Base-by-base conservation (phyloP, 202 grass and related monocot species). In the Musa balbisiana region DNA sequence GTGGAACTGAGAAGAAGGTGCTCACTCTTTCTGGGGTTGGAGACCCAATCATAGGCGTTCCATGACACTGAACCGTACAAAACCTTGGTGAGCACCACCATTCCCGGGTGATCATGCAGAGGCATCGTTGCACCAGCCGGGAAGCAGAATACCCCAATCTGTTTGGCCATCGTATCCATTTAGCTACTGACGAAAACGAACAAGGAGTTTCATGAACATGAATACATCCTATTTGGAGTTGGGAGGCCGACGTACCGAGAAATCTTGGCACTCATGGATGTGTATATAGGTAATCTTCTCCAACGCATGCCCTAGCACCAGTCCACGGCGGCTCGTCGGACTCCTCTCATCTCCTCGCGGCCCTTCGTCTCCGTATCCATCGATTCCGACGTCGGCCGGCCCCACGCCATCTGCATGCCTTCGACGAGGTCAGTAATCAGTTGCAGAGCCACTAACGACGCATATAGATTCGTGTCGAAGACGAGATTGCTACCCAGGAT, bases 141-240 rank as follows among this genome's bases (percentile, higher is more conserved):
- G 53, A 96, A 96, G 75, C 92, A 96, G 80, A 96, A 96, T 25
- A 96, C 58, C 70, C 92, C 88, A 0, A 96, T 96, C 92, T 62
- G 58, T 20, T n/a, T 43, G 33, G 33, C 33, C 4, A 43, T 43
- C 33, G 3, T 43, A 6, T 43, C 33, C 33, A 43, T 6, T 43
- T 43, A 43, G 33, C 33, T 6, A 43, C 33, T 43, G 33, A 43
- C 33, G 33, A 17, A 62, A 62, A 62, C 16, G 13, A 62, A 27
- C 27, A 27, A 27, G 27, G 27, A 27, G 27, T 27, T 27, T 27
- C 27, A 27, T 2, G 27, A 27, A 62, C 10, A 62, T 3, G 6
- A 62, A 58, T 58, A 9, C 33, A 43, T 43, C 33, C 33, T 43
- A 43, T 43, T 43, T 6, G 33, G 3, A 43, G 33, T 43, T 43